Conservation (phyloP, 768 basidiomycete species). For the Pleurotus tuoliensis region DNA sequence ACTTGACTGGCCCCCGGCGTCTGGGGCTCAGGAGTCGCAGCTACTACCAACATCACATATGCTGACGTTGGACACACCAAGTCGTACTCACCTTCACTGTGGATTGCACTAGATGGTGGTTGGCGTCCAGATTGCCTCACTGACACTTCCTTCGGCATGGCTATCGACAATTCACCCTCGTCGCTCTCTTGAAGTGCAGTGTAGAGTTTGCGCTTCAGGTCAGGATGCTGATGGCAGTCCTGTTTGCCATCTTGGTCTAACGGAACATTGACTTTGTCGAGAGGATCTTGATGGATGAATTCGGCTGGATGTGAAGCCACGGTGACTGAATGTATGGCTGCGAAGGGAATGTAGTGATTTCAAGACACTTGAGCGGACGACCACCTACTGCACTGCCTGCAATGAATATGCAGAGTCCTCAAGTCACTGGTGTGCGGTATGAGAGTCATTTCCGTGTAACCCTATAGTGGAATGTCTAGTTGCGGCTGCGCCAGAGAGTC, state of each 20-base stretch:
- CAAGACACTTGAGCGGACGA: not conserved
- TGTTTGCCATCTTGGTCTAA: constrained; percentile 42
- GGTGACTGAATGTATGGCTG: constrained; percentile 72
- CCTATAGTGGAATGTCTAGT: constrained; percentile 40
- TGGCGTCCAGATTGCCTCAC: constrained; percentile 56
- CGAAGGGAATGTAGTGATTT: constrained; percentile 15
- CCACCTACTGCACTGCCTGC: constrained; percentile 78
- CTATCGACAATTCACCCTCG: constrained; percentile 92
- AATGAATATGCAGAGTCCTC: constrained; percentile 82
- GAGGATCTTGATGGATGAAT: constrained; percentile 75
- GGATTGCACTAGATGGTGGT: constrained; percentile 33
- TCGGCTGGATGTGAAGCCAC: constrained; percentile 71
- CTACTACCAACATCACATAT: constrained; percentile 25
- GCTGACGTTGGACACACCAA: no score
- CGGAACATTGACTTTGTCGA: constrained; percentile 55
- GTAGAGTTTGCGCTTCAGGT: constrained; percentile 89
- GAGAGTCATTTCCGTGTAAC: constrained; percentile 91
- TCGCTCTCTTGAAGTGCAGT: constrained; percentile 87
- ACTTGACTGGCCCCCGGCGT: constrained; percentile 44
- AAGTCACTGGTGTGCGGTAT: constrained; percentile 77
- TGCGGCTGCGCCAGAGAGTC: constrained; percentile 7
- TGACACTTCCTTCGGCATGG: constrained; percentile 71
- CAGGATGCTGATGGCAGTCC: constrained; percentile 87
- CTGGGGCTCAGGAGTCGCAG: constrained; percentile 80
- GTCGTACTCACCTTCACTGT: constrained; percentile 52